Conservation (phyloP, 345 rosid genomes). For the Fremontodendron californicum region DNA sequence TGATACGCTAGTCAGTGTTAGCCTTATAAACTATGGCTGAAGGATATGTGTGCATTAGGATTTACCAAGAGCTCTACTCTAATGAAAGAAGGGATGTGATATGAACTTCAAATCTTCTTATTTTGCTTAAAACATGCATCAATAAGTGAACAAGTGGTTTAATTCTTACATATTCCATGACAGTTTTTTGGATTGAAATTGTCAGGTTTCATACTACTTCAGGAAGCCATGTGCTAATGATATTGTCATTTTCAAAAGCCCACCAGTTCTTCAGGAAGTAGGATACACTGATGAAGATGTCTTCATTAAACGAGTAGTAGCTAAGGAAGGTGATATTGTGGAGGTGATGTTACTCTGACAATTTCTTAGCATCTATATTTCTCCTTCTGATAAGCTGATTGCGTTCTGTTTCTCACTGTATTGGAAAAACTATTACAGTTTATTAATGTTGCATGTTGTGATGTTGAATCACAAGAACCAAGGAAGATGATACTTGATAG, state of each 20-base stretch:
- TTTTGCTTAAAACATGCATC: neutral
- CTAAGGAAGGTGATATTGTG: constrained; percentile 87
- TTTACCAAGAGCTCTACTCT: neutral
- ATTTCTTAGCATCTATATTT: neutral
- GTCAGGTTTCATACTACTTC: constrained; percentile 77
- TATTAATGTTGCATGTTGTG: neutral
- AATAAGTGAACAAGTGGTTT: neutral
- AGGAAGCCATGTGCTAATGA: constrained; percentile 96
- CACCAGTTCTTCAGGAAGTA: constrained; percentile 91
- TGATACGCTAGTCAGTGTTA: neutral
- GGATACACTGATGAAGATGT: constrained; percentile 91
- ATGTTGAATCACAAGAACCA: neutral
- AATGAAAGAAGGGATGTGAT: neutral
- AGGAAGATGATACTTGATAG: neutral
- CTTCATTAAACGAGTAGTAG: constrained; percentile 86
- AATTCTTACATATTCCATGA: neutral
- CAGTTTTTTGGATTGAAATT: constrained; percentile 16
- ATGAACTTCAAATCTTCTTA: neutral
- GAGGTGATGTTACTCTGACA: constrained; percentile 52
- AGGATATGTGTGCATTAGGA: neutral
- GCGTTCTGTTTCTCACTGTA: too few species aligned
- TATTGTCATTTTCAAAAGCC: constrained; percentile 88
- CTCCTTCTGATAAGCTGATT: neutral
- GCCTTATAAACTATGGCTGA: constrained; percentile 2
- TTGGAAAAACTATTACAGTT: neutral